phyloP scores from a whole-genome alignment of 768 basidiomycete species.

The Suillus plorans region DNA sequence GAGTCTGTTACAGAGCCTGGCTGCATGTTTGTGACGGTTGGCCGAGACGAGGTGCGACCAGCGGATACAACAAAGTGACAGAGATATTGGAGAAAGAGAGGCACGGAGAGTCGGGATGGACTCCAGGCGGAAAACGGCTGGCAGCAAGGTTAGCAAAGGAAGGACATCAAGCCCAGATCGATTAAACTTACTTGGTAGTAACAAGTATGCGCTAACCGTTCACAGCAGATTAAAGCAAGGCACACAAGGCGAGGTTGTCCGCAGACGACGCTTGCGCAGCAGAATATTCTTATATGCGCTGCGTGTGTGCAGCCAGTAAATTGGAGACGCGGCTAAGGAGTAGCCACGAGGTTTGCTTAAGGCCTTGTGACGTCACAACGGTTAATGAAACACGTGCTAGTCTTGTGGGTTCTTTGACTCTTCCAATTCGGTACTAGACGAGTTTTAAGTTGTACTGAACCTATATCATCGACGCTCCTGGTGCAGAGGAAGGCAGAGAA shows the following conservation, averaged over 20 bases:
- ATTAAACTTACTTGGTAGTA: constrained; percentile 1
- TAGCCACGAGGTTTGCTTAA: constrained; percentile 3
- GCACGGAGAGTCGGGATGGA: constrained; percentile 24
- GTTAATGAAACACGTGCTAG: constrained; percentile 2
- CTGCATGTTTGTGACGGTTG: constrained; percentile 29
- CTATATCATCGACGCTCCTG: not conserved
- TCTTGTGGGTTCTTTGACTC: not conserved
- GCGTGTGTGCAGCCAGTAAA: constrained; percentile 5
- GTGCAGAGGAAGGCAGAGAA: not conserved
- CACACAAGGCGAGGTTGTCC: constrained; percentile 5
- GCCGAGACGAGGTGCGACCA: constrained; percentile 24
- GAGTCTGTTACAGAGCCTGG: constrained; percentile 39
- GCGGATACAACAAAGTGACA: constrained; percentile 19
- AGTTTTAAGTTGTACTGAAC: not conserved
- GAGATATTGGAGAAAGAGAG: constrained; percentile 24
- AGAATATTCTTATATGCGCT: not conserved
- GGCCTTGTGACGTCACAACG: constrained; percentile 3
- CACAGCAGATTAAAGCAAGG: constrained; percentile 4
- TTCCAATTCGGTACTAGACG: not conserved
- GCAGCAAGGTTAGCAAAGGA: constrained; percentile 16
- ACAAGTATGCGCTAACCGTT: constrained; percentile 1
- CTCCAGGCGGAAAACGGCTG: constrained; percentile 41
- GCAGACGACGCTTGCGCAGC: constrained; percentile 4
- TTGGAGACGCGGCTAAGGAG: constrained; percentile 1
- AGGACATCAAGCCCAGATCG: constrained; percentile 3